Conservation (phyloP, 2,329 filamentous ascomycete species). For the Cytospora mali region DNA sequence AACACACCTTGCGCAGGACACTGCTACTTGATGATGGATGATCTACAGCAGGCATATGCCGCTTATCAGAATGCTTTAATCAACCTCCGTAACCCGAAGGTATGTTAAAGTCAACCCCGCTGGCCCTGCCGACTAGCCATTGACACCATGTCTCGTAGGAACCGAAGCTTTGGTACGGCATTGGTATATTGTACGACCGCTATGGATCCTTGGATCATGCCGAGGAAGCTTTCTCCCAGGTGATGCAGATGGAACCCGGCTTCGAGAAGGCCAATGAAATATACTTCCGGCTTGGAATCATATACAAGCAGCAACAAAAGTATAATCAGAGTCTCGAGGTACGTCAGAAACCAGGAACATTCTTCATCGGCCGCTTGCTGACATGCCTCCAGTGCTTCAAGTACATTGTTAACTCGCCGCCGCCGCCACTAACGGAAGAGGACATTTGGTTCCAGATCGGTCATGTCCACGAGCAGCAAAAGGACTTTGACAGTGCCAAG, state of each 20-base stretch:
- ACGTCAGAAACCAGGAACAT: conserved; percentile 37
- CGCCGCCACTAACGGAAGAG: conserved; percentile 89
- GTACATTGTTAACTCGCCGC: conserved; percentile 93
- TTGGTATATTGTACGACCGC: conserved; percentile 94
- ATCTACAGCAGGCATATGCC: conserved; percentile 93
- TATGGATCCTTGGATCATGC: conserved; percentile 97
- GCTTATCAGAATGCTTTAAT: conserved; percentile 96
- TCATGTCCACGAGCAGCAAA: conserved; percentile 97
- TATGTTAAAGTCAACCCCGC: conserved; percentile 43
- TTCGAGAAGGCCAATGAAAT: conserved; percentile 99
- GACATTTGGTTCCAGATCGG: conserved; percentile 99
- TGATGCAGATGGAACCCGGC: conserved; percentile 97
- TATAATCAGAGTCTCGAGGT: conserved; percentile 91
- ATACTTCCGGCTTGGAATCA: conserved; percentile 98
- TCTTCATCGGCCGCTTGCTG: conserved; percentile 31
- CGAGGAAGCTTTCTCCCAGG: conserved; percentile 96
- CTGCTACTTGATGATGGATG: conserved; percentile 98
- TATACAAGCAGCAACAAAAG: conserved; percentile 98
- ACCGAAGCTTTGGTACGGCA: conserved; percentile 98
- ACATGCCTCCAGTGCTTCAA: conserved; percentile 78
- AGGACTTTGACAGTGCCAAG: conserved; percentile 95
- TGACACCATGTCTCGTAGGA: conserved; percentile 57
- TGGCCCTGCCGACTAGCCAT: conserved; percentile 3
- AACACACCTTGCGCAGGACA: conserved; percentile 64
- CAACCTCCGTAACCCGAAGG: conserved; percentile 90